These are phyloP conservation scores for Chenopodium quinoa DNA, from an alignment of 148 eudicot species.

Conservation along the genomic window DNA sequence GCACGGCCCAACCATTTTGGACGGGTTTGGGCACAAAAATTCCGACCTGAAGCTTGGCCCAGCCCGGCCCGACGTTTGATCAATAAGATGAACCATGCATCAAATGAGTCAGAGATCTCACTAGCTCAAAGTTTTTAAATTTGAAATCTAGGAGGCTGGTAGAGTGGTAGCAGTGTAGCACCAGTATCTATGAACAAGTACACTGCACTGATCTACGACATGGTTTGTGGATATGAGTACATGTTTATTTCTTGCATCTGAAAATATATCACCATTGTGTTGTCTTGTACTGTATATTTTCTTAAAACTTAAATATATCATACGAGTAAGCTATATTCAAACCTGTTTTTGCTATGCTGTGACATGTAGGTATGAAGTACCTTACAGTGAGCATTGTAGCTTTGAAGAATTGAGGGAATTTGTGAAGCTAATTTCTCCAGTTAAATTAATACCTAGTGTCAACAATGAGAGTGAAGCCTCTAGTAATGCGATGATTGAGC, in stretches of 20 bases:
- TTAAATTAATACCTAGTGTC: conserved; percentile 78
- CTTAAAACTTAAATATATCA: not conserved
- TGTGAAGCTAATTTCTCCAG: conserved; percentile 69
- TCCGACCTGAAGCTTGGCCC: too few relatives aligned
- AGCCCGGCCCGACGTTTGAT: too few relatives aligned
- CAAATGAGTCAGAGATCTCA: not conserved
- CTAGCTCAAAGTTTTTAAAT: not conserved
- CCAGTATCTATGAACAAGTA: not conserved
- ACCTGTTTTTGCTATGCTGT: not conserved
- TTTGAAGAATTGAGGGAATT: conserved; percentile 81
- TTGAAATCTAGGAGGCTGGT: not conserved
- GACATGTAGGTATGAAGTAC: conserved; percentile 87
- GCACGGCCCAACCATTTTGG: too few relatives aligned
- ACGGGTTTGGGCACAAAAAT: too few relatives aligned
- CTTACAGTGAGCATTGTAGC: conserved; percentile 94
- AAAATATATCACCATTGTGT: not conserved
- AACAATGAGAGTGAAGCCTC: conserved; percentile 68
- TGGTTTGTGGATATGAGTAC: not conserved
- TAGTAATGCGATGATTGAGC: conserved; percentile 55
- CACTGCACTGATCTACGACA: not conserved
- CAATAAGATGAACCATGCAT: not conserved
- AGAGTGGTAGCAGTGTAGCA: not conserved
- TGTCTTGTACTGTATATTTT: not conserved
- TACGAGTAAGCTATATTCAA: not conserved
- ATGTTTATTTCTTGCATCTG: not conserved